These are phyloP conservation scores for Hibiscus trionum DNA, from an alignment of 345 rosid genomes.

Conservation along the genomic window DNA sequence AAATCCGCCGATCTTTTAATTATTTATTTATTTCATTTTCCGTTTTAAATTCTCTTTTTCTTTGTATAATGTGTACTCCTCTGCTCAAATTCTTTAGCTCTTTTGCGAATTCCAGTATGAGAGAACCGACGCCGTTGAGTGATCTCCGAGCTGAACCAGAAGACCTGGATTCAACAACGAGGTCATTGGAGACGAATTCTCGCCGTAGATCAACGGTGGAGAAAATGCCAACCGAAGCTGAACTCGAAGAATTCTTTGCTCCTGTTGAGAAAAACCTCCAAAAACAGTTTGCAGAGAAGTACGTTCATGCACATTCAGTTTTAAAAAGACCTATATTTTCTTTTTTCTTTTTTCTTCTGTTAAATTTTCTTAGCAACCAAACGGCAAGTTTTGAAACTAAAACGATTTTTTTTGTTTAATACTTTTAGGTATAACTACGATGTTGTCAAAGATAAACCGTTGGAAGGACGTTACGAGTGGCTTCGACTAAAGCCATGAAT, in stretches of 20 bases:
- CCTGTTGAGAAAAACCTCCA: constrained; percentile 43
- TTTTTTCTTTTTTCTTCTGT: too few relatives aligned
- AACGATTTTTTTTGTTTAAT: not conserved
- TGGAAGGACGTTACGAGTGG: constrained; percentile 77
- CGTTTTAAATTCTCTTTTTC: not conserved
- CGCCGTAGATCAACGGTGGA: constrained; percentile 26
- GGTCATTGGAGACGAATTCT: constrained; percentile 29
- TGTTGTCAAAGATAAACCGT: constrained; percentile 45
- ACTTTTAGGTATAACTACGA: constrained; percentile 58
- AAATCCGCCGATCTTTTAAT: constrained; percentile 11
- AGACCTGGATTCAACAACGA: constrained; percentile 26
- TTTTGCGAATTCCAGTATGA: constrained; percentile 11
- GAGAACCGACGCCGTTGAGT: constrained; percentile 36
- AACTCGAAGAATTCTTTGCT: constrained; percentile 64
- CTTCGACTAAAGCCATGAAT: constrained; percentile 33
- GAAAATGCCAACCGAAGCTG: constrained; percentile 38
- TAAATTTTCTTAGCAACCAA: constrained; percentile 6
- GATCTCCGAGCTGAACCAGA: constrained; percentile 25
- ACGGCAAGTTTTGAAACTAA: not conserved
- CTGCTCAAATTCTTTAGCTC: not conserved
- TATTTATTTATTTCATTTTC: not conserved
- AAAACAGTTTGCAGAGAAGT: constrained; percentile 47
- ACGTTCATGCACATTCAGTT: constrained; percentile 10
- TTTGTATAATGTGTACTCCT: not conserved
- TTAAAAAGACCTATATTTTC: not conserved